phyloP scores from a whole-genome alignment of 176 grass and related monocot genomes.

The Oryza brachyantha region DNA sequence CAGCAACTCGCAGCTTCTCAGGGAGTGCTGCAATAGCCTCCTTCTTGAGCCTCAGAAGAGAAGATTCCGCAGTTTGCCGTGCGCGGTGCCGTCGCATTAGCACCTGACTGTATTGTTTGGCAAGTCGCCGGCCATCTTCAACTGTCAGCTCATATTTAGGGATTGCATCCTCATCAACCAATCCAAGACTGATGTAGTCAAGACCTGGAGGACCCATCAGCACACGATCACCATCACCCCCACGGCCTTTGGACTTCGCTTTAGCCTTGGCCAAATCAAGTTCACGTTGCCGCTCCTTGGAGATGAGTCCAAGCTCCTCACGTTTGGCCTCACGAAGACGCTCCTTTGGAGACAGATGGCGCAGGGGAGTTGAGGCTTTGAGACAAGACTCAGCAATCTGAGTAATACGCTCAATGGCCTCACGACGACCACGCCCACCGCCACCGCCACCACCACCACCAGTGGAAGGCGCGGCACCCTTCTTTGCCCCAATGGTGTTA shows the following conservation, averaged over 20 bases:
- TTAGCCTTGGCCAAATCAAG: constrained; percentile 74
- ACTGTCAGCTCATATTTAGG: constrained; percentile 78
- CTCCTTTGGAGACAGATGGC: constrained; percentile 56
- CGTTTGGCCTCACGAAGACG: constrained; percentile 63
- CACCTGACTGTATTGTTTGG: constrained; percentile 77
- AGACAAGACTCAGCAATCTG: constrained; percentile 71
- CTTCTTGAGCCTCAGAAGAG: constrained; percentile 66
- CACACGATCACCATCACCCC: constrained; percentile 37
- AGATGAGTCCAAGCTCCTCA: constrained; percentile 80
- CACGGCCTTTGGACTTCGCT: constrained; percentile 34
- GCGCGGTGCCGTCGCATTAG: constrained; percentile 76
- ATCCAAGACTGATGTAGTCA: constrained; percentile 77
- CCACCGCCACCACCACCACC: constrained; percentile 1
- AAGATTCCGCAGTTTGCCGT: constrained; percentile 64
- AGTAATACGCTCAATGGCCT: constrained; percentile 52
- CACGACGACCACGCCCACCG: constrained; percentile 41
- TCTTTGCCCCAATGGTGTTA: constrained; percentile 45
- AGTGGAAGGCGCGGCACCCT: constrained; percentile 26
- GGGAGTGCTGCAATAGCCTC: constrained; percentile 73
- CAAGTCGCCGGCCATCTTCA: constrained; percentile 66
- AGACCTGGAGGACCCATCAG: constrained; percentile 64
- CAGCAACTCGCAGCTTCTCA: constrained; percentile 60
- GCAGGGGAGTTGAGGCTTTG: constrained; percentile 55
- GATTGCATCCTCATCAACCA: constrained; percentile 81
- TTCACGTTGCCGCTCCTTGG: constrained; percentile 76